Base-by-base conservation (phyloP, 768 basidiomycete genomes). In the Boletus vermiculosoides region DNA sequence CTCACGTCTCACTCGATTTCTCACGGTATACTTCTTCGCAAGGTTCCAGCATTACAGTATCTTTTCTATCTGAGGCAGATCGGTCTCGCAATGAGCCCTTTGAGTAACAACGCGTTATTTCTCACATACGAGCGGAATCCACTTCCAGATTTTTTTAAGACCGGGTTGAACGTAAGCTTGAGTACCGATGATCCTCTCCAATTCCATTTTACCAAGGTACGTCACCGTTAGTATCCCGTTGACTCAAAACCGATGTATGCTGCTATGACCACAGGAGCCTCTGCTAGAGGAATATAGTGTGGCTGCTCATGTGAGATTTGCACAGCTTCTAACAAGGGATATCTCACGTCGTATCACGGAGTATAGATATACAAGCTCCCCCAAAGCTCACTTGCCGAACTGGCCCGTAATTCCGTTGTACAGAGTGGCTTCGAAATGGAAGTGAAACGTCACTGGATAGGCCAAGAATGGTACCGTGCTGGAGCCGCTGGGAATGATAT, bases 371-470 rank as follows among this genome's bases (percentile, higher is more conserved):
- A 98, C 75, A 98, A 98, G 74, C 76, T 98, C 50, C 92, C 96
- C 0, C 96, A 93, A 70, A 91, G 89, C 62, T 94, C 92, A 0
- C 78, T 99, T 56, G 97, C 95, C 13, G 97, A 99, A 73, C 82
- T 99, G 12, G 97, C 97, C n/a, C 86, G 97, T 42, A 99, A 99
- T 75, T 96, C 94, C 0, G 97, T 98, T 33, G 79, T 90, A 45
- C 97, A 98, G 70, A 94, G 92, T 65, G 97, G 97, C 1, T 98
- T 98, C 70, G 97, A 99, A 74, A 98, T 98, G 94, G 90, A 96
- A 70, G 71, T 98, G 66, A 98, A 98, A 76, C 87, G 92, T 11
- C 94, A 92, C 70, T 95, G 94, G 94, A 78, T 99, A 3, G 97
- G 97, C 1, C 83, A 90, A 61, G 76, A 88, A 54, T 99, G 94